Conservation (phyloP, 2,329 filamentous ascomycete genomes). For the Microdochium nivale region DNA sequence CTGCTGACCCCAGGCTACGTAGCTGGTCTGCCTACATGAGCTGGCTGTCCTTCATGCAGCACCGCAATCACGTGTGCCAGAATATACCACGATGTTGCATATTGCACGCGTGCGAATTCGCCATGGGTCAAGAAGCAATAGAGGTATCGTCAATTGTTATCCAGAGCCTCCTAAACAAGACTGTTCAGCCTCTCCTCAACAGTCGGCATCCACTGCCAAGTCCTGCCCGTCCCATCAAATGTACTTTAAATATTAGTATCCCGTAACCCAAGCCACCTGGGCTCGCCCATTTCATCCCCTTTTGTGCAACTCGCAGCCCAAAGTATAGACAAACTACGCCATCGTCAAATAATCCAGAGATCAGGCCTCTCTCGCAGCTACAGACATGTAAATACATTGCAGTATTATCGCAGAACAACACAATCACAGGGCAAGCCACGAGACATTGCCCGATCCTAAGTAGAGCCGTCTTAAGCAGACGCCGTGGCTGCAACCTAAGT, state of each 20-base stretch:
- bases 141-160: not conserved
- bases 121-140: too few relatives aligned
- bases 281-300: constrained; percentile 25
- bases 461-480: constrained; percentile 46
- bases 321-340: constrained; percentile 18
- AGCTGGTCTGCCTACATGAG: too few relatives aligned
- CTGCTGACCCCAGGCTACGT: too few relatives aligned
- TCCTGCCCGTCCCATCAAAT: constrained; percentile 2
- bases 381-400: not conserved
- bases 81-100: too few relatives aligned
- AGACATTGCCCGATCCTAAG: constrained; percentile 43
- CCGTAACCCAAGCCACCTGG: constrained; percentile 27
- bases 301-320: constrained; percentile 19
- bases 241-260: constrained; percentile 22
- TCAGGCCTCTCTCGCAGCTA: constrained; percentile 10
- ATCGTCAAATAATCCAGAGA: constrained; percentile 12
- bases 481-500: constrained; percentile 35
- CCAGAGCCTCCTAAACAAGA: not conserved
- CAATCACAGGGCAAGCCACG: constrained; percentile 54
- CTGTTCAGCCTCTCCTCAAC: not conserved
- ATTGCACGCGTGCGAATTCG: too few relatives aligned
- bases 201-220: not conserved
- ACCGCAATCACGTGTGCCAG: too few relatives aligned
- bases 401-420: constrained; percentile 13
- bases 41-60: too few relatives aligned